Evolutionary conservation across 148 eudicot species (phyloP), one percentile per base, ranked within the genome.

Genomic region (Silene latifolia): DNA sequence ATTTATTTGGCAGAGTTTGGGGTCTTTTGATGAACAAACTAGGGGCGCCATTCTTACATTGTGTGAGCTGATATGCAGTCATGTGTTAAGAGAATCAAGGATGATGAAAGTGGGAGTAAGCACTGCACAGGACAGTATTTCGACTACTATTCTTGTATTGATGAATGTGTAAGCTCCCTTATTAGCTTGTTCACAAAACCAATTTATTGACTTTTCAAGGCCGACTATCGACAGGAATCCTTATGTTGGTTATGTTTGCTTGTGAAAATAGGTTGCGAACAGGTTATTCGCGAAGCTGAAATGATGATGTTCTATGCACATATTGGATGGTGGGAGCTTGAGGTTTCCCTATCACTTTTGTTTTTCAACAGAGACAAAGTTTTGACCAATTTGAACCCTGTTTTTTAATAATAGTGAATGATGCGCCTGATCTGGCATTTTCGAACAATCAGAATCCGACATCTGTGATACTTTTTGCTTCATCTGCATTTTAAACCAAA

Each of bases 91-190:
- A 83, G 85, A 75, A 70, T 83, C 64, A 47, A 76, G 72, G 83
- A 74, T 69, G 85, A 83, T 32, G 82, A 83, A 27, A 68, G 68
- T 63, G 85, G 85, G 21, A 57, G 61, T 27, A 83, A 83, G 73
- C 85, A 83, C 71, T 83, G 85, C 82, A 83, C 85, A 3, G 85
- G 85, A 29, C 85, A 83, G 76, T 83, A 83, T 74, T 83, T 83
- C 18, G 85, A 83, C 27, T 80, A 83, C 23, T 83, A 73, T 71
- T 73, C 80, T 23, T 83, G 85, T 51, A 54, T 83, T 42, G 85
- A 83, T 63, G 69, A 76, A 69, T 80, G 83, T 69, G 85, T 83
- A 79, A 76, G 85, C 19, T 51, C 56, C 4, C 7, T 14, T 18
- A 18, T 4, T 18, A 21, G n/a, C 25, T 6, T 66, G 0, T n/a